Base-by-base conservation (phyloP, 2,329 filamentous ascomycete species). In the Pezicula radicicola region DNA sequence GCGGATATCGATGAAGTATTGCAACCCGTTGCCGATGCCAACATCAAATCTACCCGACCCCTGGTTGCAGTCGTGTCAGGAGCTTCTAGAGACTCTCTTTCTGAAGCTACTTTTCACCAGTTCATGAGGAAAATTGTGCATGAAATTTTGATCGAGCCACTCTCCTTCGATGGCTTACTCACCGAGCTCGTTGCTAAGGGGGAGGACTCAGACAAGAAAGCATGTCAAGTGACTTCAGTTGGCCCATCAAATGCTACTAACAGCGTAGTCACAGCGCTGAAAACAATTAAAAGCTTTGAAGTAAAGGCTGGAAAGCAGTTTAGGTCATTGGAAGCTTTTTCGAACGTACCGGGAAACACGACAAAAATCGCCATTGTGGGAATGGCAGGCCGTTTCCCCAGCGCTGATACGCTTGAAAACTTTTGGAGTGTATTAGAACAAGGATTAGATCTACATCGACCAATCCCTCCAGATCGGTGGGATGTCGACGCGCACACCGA, bases 341-440 rank as follows among this genome's bases (percentile, higher is more conserved):
- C 25, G 25, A 25, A 25, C 25, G 6, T 25, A 25, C 25, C 25
- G 25, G 25, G 25, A 25, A 25, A 25, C 25, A 25, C 25, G 62
- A 81, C 83, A 66, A 92, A 91, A 69, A 81, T 96, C 56, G 91
- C 91, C 52, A 91, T 96, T 56, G 87, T 96, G 33, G 91, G 91
- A 48, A 89, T 91, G 81, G 81, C 88, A 43, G 88, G 88, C 47
- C 80, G 88, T 47, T 91, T 90, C 67, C 88, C 88, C 2, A 84
- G 87, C 60, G 85, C 88, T 46, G 85, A 83, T 15, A 87, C 78
- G 62, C 79, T 84, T 55, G 85, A 91, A 53, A 81, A 81, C 50
- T 80, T 92, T 28, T 92, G 88, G 88, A 83, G 89, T 54, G 74
- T 91, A 4, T 76, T 92, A 18, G 81, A 85, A 66, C 84, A 87